phyloP scores from a whole-genome alignment of 345 rosid genomes.

The Gossypium sturtianum region DNA sequence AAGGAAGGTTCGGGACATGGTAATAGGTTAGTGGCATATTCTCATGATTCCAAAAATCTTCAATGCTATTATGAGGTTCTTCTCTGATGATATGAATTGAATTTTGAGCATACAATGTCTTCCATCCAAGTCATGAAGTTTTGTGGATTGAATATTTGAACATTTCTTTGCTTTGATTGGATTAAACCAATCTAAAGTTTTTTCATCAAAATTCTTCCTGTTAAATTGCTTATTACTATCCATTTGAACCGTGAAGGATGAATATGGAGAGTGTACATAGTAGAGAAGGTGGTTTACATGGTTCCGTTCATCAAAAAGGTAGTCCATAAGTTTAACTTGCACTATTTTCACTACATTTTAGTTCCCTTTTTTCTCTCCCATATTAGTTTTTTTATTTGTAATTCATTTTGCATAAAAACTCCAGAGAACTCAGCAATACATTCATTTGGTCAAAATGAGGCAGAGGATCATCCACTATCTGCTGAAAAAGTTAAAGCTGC shows the following conservation, averaged over 20 bases:
- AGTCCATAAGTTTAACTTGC: slow-evolving; percentile 6
- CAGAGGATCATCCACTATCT: slow-evolving; percentile 42
- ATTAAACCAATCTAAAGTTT: not conserved
- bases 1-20: slow-evolving; percentile 27
- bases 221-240: not conserved
- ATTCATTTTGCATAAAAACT: slow-evolving; percentile 18
- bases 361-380: not conserved
- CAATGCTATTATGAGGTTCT: not conserved
- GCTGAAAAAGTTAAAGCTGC: slow-evolving; percentile 69
- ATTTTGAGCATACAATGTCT: not conserved
- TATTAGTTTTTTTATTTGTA: not conserved
- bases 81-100: not conserved
- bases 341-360: not conserved
- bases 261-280: slow-evolving; percentile 44
- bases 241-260: slow-evolving; percentile 37
- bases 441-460: slow-evolving; percentile 46
- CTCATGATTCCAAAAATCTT: not conserved
- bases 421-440: slow-evolving; percentile 23
- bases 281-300: slow-evolving; percentile 47
- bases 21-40: slow-evolving; percentile 47
- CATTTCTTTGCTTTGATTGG: not conserved
- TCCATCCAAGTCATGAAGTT: not conserved
- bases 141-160: not conserved
- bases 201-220: not conserved
- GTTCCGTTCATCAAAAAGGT: slow-evolving; percentile 54